Evolutionary conservation across 73 alveolate genomes (phyloP).

Genomic region (Tetrahymena elliotti): DNA sequence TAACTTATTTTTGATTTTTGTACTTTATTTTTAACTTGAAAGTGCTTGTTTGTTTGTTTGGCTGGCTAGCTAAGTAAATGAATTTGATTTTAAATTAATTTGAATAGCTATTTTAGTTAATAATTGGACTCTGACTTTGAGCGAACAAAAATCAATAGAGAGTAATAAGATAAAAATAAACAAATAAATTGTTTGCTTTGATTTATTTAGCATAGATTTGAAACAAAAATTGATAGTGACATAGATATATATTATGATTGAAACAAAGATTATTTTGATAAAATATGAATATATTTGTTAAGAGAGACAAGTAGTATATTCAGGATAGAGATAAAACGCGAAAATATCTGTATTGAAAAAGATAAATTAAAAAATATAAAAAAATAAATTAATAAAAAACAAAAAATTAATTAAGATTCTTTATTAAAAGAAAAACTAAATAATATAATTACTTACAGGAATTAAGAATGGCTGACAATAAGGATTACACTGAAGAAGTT

Average conservation of each 20-base stretch:
- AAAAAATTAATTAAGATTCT: neutral
- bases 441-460: neutral
- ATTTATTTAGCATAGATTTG: neutral
- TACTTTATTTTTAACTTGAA: neutral
- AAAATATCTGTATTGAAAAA: neutral
- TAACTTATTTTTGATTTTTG: neutral
- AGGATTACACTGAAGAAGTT: neutral
- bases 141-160: neutral
- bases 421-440: neutral
- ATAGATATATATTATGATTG: no score
- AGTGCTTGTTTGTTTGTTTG: no score
- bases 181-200: no score
- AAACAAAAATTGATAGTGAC: neutral
- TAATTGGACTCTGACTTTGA: neutral
- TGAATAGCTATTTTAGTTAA: neutral
- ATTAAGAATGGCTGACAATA: neutral
- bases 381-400: neutral
- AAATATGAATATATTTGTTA: neutral
- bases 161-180: no score
- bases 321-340: neutral
- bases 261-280: neutral
- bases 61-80: neutral
- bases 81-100: no score
- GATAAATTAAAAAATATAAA: neutral
- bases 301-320: neutral